These are phyloP conservation scores for Stemphylium beticola DNA, from an alignment of 2,329 filamentous ascomycete species.

Conservation along the genomic window DNA sequence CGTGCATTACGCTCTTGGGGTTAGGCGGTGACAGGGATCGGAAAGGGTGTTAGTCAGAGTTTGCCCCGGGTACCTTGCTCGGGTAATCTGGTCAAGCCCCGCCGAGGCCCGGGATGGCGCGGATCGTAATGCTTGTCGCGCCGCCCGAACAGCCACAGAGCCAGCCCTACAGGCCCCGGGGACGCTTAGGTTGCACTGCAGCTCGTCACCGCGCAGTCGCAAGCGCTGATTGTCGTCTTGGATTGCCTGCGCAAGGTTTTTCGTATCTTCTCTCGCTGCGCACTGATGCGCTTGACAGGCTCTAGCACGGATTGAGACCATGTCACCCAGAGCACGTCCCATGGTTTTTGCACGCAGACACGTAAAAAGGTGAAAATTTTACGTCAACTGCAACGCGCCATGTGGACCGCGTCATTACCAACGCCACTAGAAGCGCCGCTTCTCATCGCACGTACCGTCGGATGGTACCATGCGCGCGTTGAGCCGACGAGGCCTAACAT, in stretches of 20 bases:
- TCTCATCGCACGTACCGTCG: slow-evolving; percentile 8
- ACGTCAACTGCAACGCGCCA: slow-evolving; percentile 36
- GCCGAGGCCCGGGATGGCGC: slow-evolving; percentile 27
- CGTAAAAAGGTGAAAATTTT: slow-evolving; percentile 39
- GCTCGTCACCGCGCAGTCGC: slow-evolving; percentile 5
- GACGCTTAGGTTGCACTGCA: slow-evolving; percentile 7
- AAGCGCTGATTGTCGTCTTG: not conserved
- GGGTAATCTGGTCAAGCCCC: slow-evolving; percentile 27
- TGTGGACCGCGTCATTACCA: slow-evolving; percentile 31
- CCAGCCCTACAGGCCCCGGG: slow-evolving; percentile 19
- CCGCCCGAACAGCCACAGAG: slow-evolving; percentile 11
- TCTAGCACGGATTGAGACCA: not conserved
- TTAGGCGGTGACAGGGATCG: slow-evolving; percentile 23
- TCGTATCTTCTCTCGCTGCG: not conserved
- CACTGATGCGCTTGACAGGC: not conserved
- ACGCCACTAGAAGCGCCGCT: slow-evolving; percentile 6
- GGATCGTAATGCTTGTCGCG: slow-evolving; percentile 29
- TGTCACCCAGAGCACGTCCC: slow-evolving; percentile 31
- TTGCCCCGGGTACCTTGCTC: slow-evolving; percentile 19
- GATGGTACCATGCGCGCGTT: slow-evolving; percentile 6
- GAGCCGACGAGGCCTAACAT: slow-evolving; percentile 5
- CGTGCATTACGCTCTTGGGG: slow-evolving; percentile 21
- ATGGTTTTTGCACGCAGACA: slow-evolving; percentile 11
- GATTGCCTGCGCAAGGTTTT: too few relatives aligned
- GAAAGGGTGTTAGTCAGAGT: slow-evolving; percentile 8